These are phyloP conservation scores for Fusarium brevicatenulatum DNA, from an alignment of 2,329 filamentous ascomycete species.

Conservation along the genomic window DNA sequence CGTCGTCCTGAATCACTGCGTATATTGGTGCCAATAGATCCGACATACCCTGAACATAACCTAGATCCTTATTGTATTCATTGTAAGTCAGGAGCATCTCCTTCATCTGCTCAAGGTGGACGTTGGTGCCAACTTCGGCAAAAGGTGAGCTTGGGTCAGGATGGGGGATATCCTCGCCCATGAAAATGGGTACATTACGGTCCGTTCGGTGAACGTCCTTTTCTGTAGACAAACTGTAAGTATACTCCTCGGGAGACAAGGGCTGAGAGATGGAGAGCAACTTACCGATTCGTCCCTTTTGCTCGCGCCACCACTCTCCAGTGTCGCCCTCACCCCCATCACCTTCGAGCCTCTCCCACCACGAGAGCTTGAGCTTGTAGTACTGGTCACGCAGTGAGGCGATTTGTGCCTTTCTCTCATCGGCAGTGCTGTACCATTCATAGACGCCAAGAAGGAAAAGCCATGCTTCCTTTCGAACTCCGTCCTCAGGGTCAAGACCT, in stretches of 20 bases:
- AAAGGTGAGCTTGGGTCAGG: constrained; percentile 97
- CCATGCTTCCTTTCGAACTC: constrained; percentile 96
- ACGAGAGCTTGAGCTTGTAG: constrained; percentile 89
- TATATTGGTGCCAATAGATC: constrained; percentile 96
- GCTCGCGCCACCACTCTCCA: constrained; percentile 96
- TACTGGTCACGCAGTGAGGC: constrained; percentile 93
- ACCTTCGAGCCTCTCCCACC: constrained; percentile 95
- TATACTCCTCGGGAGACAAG: background rate
- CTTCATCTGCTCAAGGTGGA: constrained; percentile 98
- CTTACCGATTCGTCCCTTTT: constrained; percentile 91
- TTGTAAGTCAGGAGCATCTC: constrained; percentile 99
- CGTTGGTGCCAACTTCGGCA: constrained; percentile 91
- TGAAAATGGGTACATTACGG: constrained; percentile 92
- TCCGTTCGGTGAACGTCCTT: constrained; percentile 99
- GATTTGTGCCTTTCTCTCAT: constrained; percentile 84
- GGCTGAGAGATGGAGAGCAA: constrained; percentile 33
- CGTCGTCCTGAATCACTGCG: constrained; percentile 96
- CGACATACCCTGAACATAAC: constrained; percentile 99
- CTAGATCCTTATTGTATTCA: constrained; percentile 93
- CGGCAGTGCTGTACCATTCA: constrained; percentile 88
- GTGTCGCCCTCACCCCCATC: constrained; percentile 82
- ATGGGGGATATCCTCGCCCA: constrained; percentile 95
- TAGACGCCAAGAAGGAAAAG: constrained; percentile 91
- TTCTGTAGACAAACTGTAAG: constrained; percentile 66
- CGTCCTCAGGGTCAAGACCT: constrained; percentile 87